phyloP scores from a whole-genome alignment of 2,329 filamentous ascomycete species.

The Pseudopyrenochaeta lycopersici region DNA sequence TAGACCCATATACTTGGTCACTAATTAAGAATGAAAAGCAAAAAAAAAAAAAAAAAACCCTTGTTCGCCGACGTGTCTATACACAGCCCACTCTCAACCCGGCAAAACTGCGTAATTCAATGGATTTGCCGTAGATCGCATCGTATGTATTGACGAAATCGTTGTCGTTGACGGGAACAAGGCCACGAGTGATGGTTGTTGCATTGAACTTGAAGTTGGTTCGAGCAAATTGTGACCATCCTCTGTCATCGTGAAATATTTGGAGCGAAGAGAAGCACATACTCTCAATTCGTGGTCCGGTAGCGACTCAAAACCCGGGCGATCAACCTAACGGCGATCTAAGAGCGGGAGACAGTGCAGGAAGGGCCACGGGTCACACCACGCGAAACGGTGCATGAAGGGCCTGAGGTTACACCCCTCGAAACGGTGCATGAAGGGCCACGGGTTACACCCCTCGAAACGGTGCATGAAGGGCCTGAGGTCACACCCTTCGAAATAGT shows the following conservation, averaged over 20 bases:
- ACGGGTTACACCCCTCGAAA: background rate
- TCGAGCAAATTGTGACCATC: background rate
- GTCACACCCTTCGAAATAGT: slow-evolving; percentile 3
- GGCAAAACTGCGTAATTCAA: background rate
- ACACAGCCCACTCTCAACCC: slow-evolving; percentile 1
- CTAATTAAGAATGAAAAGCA: background rate
- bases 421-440: slow-evolving; percentile 8
- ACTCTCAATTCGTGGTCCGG: background rate
- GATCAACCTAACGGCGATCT: background rate
- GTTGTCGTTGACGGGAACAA: background rate
- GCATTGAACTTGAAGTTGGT: background rate
- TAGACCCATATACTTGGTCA: background rate
- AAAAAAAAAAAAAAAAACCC: background rate
- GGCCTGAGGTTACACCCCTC: background rate
- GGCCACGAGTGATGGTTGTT: background rate
- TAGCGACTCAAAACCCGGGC: background rate
- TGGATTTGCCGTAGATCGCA: background rate
- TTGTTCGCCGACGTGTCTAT: background rate
- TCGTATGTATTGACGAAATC: background rate
- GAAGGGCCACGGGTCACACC: slow-evolving; percentile 1
- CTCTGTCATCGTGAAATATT: background rate
- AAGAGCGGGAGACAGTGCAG: slow-evolving; percentile 14
- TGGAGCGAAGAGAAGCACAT: slow-evolving; percentile 9
- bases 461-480: slow-evolving; percentile 3
- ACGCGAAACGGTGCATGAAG: background rate